Conservation (phyloP, 441 rosid genomes). For the Eutrema salsugineum region DNA sequence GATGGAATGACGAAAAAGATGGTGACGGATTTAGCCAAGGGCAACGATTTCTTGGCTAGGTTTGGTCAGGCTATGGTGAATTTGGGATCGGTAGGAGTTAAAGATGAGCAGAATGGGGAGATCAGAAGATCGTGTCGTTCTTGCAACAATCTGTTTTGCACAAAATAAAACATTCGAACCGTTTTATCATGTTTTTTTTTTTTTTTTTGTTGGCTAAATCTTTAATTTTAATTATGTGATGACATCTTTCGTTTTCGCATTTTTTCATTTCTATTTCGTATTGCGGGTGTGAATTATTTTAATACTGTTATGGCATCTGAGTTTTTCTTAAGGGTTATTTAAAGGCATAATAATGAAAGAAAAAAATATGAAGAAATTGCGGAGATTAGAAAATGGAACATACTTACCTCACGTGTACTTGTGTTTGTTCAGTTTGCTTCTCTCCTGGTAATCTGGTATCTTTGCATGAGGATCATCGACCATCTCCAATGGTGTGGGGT, state of each 20-base stretch:
- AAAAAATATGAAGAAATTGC: too few relatives aligned
- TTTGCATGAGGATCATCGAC: too few relatives aligned
- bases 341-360: background rate
- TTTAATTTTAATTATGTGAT: background rate
- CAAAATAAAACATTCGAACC: background rate
- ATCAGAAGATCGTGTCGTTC: slow-evolving; percentile 48
- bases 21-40: slow-evolving; percentile 27
- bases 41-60: slow-evolving; percentile 29
- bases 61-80: slow-evolving; percentile 61
- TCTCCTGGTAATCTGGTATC: too few relatives aligned
- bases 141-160: slow-evolving; percentile 12
- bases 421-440: too few relatives aligned
- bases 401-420: too few relatives aligned
- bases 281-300: background rate
- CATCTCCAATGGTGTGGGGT: too few relatives aligned
- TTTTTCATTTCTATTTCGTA: background rate
- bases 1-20: slow-evolving; percentile 27
- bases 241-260: background rate
- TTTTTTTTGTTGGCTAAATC: too few relatives aligned
- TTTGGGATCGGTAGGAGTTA: slow-evolving; percentile 39
- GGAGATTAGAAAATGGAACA: too few relatives aligned
- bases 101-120: slow-evolving; percentile 34
- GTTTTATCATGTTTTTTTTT: background rate
- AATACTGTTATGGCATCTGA: background rate
- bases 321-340: background rate